A percentile compares a stretch with the other conserved stretches of the same genome.
These are phyloP conservation scores for Vicia faba DNA, from an alignment of 306 rosid species.

Conservation along the genomic window DNA sequence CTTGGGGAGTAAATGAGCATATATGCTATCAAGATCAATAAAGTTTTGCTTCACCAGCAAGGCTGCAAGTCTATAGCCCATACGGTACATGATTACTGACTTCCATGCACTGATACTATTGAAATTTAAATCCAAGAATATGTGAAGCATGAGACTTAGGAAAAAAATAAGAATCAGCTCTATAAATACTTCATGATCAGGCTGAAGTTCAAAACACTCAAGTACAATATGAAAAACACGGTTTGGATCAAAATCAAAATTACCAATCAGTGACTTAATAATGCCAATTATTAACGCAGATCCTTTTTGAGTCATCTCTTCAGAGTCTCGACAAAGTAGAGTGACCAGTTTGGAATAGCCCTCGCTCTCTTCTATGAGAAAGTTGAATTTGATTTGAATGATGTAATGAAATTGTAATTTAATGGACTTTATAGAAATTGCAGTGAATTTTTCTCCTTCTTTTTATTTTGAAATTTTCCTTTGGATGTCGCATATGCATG, in stretches of 20 bases:
- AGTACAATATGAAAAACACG: constrained; percentile 95
- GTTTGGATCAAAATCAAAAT: constrained; percentile 97
- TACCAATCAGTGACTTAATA: constrained; percentile 97
- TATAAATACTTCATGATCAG: constrained; percentile 67
- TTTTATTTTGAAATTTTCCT: too few species aligned
- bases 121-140: constrained; percentile 95
- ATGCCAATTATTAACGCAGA: constrained; percentile 84
- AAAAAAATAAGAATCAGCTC: constrained; percentile 94
- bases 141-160: constrained; percentile 99
- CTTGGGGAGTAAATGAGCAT: constrained; percentile 85
- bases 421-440: too few species aligned
- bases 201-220: constrained; percentile 96
- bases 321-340: constrained; percentile 80
- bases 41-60: constrained; percentile 89
- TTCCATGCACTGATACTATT: constrained; percentile 95
- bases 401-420: too few species aligned
- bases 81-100: constrained; percentile 77
- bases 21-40: constrained; percentile 92
- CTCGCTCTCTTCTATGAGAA: too few species aligned
- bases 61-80: constrained; percentile 92
- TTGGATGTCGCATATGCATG: too few species aligned
- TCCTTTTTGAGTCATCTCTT: constrained; percentile 57
- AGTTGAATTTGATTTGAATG: too few species aligned
- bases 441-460: too few species aligned
- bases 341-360: too few species aligned